Conservation (phyloP, 164 flowering plant species). For the Annona cherimola region DNA sequence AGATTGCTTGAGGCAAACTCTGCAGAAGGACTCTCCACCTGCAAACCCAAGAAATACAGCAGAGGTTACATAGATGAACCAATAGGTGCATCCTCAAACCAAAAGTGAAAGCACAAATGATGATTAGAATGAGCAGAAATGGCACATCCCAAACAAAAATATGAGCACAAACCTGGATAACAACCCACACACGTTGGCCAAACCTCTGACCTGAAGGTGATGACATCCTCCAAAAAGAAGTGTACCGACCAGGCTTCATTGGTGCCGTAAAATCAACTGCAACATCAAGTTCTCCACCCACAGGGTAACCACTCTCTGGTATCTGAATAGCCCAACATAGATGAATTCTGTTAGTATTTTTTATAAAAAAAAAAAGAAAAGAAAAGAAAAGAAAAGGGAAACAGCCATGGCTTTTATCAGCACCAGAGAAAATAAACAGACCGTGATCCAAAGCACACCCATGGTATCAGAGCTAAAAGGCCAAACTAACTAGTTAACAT, state of each 20-base stretch:
- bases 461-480: too few relatives aligned
- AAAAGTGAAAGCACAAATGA: neutral
- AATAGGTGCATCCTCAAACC: neutral
- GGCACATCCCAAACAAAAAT: neutral
- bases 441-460: too few relatives aligned
- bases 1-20: conserved; percentile 4
- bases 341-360: neutral
- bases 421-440: too few relatives aligned
- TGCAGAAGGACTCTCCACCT: conserved; percentile 51
- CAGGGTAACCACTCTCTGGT: conserved; percentile 40
- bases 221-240: conserved; percentile 90
- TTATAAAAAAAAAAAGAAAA: too few relatives aligned
- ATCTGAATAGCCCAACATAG: conserved; percentile 31
- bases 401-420: too few relatives aligned
- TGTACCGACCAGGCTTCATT: conserved; percentile 59
- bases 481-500: too few relatives aligned
- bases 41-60: neutral
- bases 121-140: neutral
- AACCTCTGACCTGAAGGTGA: conserved; percentile 58
- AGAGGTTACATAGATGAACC: neutral
- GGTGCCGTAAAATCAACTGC: conserved; percentile 84
- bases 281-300: conserved; percentile 50
- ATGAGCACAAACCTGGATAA: conserved; percentile 49
- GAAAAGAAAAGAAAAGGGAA: too few relatives aligned
- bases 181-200: conserved; percentile 94